phyloP scores from a whole-genome alignment of 345 rosid species.

The Schrenkiella parvula region DNA sequence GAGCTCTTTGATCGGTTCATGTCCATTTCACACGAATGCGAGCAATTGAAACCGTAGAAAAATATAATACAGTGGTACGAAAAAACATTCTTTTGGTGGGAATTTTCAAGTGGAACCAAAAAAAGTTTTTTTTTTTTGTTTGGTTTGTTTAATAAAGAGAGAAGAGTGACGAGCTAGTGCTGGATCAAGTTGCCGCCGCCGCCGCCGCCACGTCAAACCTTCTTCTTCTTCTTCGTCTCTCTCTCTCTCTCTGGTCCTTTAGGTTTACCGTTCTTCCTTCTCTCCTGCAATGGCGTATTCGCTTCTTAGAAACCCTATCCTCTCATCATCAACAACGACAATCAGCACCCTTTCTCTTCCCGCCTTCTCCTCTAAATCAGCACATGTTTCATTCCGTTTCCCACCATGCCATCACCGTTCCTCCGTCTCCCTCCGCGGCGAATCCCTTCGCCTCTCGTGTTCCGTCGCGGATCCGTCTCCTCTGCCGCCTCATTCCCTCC shows the following conservation, averaged over 20 bases:
- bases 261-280: not conserved
- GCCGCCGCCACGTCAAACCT: slow-evolving; percentile 19
- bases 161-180: slow-evolving; percentile 7
- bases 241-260: not conserved
- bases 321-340: slow-evolving; percentile 18
- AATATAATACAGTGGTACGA: not conserved
- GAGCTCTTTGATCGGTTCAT: not conserved
- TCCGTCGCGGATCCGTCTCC: slow-evolving; percentile 34
- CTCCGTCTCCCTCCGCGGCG: slow-evolving; percentile 4
- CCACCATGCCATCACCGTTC: slow-evolving; percentile 8
- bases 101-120: not conserved
- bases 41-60: not conserved
- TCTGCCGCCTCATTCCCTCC: slow-evolving; percentile 3
- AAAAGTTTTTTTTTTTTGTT: not conserved
- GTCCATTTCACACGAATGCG: not conserved
- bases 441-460: slow-evolving; percentile 24
- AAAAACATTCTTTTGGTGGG: not conserved
- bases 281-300: slow-evolving; percentile 30
- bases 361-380: not conserved
- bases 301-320: slow-evolving; percentile 25
- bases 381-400: slow-evolving; percentile 20
- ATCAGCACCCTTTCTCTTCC: slow-evolving; percentile 4
- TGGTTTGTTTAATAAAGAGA: not conserved
- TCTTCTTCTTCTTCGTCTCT: not conserved
- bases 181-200: slow-evolving; percentile 6